Evolutionary conservation across 2,329 filamentous ascomycete species (phyloP).

Genomic region (Colletotrichum magnum): DNA sequence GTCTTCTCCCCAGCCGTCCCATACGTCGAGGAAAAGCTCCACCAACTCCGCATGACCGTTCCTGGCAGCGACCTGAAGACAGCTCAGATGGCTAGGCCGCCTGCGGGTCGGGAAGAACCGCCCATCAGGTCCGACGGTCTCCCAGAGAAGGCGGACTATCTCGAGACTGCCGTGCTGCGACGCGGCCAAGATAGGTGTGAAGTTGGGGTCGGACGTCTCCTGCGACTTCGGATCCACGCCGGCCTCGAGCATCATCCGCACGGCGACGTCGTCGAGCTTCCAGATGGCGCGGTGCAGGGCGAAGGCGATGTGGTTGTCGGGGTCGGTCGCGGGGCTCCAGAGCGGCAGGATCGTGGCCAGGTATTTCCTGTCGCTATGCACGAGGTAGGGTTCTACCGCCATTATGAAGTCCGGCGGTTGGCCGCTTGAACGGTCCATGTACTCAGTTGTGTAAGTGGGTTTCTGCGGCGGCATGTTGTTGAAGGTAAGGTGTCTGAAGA

Average conservation of each 20-base stretch:
- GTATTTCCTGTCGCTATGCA: neutral
- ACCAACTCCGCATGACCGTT: conserved; percentile 41
- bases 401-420: neutral
- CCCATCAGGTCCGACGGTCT: neutral
- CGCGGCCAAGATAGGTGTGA: neutral
- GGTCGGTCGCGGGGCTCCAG: neutral
- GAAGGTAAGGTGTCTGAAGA: too few species aligned
- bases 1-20: conserved; percentile 39
- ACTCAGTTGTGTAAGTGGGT: too few species aligned
- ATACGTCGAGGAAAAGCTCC: conserved; percentile 35
- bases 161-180: neutral
- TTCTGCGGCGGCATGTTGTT: neutral
- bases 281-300: conserved; percentile 5
- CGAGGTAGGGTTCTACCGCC: neutral
- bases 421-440: neutral
- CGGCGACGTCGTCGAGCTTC: neutral
- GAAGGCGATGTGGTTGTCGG: neutral
- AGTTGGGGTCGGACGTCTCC: conserved; percentile 3
- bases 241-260: conserved; percentile 8
- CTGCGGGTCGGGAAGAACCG: neutral
- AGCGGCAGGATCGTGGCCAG: neutral
- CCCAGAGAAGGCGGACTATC: neutral
- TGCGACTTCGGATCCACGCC: conserved; percentile 1
- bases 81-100: neutral
- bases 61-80: conserved; percentile 32